A percentile compares a stretch with the other conserved stretches of the same genome.
These are phyloP conservation scores for Magnusiomyces clavatus DNA, from an alignment of 1,139 yeast genomes.

Conservation along the genomic window DNA sequence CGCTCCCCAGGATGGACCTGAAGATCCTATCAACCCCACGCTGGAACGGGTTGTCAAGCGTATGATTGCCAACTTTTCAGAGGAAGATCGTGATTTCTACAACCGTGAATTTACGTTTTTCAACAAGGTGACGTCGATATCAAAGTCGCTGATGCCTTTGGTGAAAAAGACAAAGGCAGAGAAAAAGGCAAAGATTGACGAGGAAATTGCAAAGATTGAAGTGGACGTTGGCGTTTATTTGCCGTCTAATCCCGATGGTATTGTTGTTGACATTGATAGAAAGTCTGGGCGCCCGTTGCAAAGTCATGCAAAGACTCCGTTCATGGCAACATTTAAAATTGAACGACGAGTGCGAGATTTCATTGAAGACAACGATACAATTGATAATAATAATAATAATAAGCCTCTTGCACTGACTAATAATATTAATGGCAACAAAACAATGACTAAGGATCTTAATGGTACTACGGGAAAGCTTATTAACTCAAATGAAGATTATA, in stretches of 20 bases:
- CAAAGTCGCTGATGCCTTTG: slow-evolving; percentile 90
- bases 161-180: slow-evolving; percentile 93
- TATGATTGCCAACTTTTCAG: slow-evolving; percentile 57
- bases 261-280: slow-evolving; percentile 84
- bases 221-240: slow-evolving; percentile 82
- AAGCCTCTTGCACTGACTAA: slow-evolving; percentile 21
- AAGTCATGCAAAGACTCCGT: slow-evolving; percentile 98
- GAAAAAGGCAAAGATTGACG: slow-evolving; percentile 92
- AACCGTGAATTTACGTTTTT: slow-evolving; percentile 83
- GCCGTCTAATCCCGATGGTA: slow-evolving; percentile 96
- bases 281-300: slow-evolving; percentile 94
- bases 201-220: slow-evolving; percentile 78
- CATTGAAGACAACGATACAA: slow-evolving; percentile 25
- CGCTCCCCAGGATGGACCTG: slow-evolving; percentile 41
- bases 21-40: slow-evolving; percentile 77
- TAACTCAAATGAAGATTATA: neutral
- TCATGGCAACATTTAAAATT: slow-evolving; percentile 91
- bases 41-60: slow-evolving; percentile 65
- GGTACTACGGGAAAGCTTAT: too few relatives aligned
- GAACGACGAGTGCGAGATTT: slow-evolving; percentile 42
- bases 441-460: neutral
- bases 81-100: slow-evolving; percentile 58
- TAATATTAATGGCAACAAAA: neutral
- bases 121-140: slow-evolving; percentile 83
- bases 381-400: slow-evolving; percentile 34